Evolutionary conservation across 331 rosid genomes (phyloP).

Genomic region (Malus hybrid): DNA sequence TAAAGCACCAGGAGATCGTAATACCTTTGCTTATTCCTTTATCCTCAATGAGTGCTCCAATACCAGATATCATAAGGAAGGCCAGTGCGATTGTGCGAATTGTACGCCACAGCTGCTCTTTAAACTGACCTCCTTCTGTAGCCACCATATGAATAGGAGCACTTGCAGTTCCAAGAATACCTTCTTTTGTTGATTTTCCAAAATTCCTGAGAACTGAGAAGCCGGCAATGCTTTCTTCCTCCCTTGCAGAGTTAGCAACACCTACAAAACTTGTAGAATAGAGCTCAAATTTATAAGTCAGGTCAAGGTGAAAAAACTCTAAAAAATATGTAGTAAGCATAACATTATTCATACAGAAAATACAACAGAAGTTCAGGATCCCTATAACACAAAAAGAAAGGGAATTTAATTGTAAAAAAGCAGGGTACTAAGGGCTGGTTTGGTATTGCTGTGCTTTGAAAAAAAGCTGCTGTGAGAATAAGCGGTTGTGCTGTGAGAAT

Average conservation of each 20-base stretch:
- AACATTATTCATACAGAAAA: background rate
- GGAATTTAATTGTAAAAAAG: background rate
- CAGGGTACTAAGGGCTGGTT: background rate
- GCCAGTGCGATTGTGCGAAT: slow-evolving; percentile 52
- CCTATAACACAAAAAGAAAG: background rate
- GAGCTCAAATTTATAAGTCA: background rate
- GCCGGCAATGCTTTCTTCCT: slow-evolving; percentile 45
- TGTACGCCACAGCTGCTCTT: slow-evolving; percentile 73
- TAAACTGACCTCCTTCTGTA: slow-evolving; percentile 57
- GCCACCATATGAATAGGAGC: slow-evolving; percentile 81
- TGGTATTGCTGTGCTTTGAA: too few relatives aligned
- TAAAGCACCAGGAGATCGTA: slow-evolving; percentile 12
- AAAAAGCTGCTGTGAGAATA: too few relatives aligned
- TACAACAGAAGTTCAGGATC: background rate
- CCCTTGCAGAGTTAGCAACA: slow-evolving; percentile 41
- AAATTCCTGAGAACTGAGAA: slow-evolving; percentile 49
- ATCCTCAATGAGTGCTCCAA: slow-evolving; percentile 70
- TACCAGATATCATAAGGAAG: slow-evolving; percentile 65
- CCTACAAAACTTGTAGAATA: slow-evolving; percentile 35
- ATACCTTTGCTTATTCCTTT: slow-evolving; percentile 77
- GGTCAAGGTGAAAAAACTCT: background rate
- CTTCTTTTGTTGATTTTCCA: slow-evolving; percentile 51
- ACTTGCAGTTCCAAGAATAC: slow-evolving; percentile 65
- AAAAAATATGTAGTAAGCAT: background rate
- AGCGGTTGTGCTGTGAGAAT: too few relatives aligned